These are phyloP conservation scores for Xylariales sp. DNA, from an alignment of 2,329 filamentous ascomycete species.

Conservation along the genomic window DNA sequence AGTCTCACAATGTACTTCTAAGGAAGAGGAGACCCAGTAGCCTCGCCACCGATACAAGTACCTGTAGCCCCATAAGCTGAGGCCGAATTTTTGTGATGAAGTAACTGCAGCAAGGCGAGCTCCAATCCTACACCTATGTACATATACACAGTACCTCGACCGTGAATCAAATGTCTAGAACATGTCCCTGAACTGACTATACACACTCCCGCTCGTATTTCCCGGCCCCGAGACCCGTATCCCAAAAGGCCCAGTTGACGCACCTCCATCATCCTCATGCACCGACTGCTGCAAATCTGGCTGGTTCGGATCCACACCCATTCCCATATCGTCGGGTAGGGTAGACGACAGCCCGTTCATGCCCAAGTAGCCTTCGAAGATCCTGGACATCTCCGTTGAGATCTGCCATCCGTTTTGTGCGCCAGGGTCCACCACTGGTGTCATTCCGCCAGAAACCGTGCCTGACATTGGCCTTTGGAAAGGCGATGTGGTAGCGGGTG, in stretches of 20 bases:
- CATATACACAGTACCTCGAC: too few relatives aligned
- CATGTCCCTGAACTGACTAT: constrained; percentile 24
- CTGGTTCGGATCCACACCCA: neutral
- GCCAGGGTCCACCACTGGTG: constrained; percentile 14
- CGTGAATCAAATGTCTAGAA: too few relatives aligned
- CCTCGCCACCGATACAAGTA: too few relatives aligned
- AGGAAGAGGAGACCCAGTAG: too few relatives aligned
- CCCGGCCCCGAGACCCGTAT: constrained; percentile 10
- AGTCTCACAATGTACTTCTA: too few relatives aligned
- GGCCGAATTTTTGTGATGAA: too few relatives aligned
- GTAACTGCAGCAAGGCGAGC: too few relatives aligned
- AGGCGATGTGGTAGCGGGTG: neutral
- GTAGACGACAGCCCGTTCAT: constrained; percentile 13
- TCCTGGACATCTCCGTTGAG: constrained; percentile 49
- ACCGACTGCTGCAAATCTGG: neutral
- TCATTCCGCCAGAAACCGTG: neutral
- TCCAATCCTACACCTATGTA: too few relatives aligned
- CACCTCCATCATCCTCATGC: constrained; percentile 7
- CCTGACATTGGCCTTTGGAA: constrained; percentile 11
- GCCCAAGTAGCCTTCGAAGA: constrained; percentile 36
- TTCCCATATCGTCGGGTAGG: neutral
- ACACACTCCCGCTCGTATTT: constrained; percentile 16
- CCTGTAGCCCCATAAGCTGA: too few relatives aligned
- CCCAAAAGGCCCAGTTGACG: constrained; percentile 1
- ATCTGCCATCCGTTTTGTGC: constrained; percentile 43